phyloP scores from a whole-genome alignment of 1,284 basidiomycete genomes.

The Leccinum subspadiceum region DNA sequence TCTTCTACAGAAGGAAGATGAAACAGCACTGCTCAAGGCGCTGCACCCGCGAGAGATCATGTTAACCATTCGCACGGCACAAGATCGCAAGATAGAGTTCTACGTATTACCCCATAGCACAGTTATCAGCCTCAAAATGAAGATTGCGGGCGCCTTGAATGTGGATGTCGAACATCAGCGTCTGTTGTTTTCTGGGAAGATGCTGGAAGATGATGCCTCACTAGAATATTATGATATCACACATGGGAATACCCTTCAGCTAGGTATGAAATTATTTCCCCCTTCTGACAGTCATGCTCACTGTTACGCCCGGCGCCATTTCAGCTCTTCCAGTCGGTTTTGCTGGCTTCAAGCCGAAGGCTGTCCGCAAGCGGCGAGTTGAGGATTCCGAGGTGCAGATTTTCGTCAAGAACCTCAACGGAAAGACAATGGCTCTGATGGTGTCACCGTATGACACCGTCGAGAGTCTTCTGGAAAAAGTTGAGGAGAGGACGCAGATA shows the following conservation, averaged over 20 bases:
- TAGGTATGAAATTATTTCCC: neutral
- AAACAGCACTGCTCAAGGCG: neutral
- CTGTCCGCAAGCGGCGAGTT: neutral
- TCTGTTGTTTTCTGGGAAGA: neutral
- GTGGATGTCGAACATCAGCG: neutral
- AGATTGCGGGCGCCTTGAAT: neutral
- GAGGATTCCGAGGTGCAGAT: neutral
- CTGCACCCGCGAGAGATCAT: neutral
- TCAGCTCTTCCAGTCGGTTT: neutral
- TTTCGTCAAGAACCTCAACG: neutral
- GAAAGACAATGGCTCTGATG: neutral
- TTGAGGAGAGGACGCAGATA: neutral
- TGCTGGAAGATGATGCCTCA: neutral
- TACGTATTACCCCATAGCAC: neutral
- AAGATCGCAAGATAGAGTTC: neutral
- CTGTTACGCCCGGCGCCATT: neutral
- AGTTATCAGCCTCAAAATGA: neutral
- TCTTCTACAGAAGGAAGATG: neutral
- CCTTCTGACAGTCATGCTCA: neutral
- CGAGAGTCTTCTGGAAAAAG: neutral
- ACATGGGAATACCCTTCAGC: neutral
- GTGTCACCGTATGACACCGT: neutral
- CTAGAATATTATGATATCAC: neutral
- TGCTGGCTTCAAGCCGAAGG: neutral
- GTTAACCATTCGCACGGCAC: neutral